Conservation (phyloP, 805 yeast species). For the Debaryomyces maramus region DNA sequence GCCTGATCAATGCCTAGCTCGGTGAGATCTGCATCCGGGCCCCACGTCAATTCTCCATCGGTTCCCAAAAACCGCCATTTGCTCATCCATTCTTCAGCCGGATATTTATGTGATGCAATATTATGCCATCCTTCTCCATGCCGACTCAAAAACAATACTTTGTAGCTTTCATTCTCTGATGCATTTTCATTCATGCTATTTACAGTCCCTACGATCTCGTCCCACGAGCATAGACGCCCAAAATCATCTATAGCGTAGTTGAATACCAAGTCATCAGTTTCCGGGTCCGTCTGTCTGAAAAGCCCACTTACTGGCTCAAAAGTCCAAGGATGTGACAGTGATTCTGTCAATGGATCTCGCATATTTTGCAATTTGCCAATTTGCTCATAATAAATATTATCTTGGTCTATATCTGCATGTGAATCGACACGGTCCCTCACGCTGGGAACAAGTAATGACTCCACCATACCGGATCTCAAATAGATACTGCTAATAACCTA, state of each 20-base stretch:
- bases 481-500: neutral
- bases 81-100: constrained; percentile 50
- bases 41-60: constrained; percentile 55
- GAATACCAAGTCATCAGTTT: constrained; percentile 44
- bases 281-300: constrained; percentile 42
- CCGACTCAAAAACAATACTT: constrained; percentile 53
- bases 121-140: constrained; percentile 72
- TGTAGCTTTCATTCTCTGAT: constrained; percentile 35
- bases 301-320: constrained; percentile 47
- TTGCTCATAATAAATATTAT: constrained; percentile 14
- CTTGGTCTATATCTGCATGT: constrained; percentile 22
- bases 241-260: constrained; percentile 39
- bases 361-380: constrained; percentile 9
- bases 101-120: constrained; percentile 50
- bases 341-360: constrained; percentile 20
- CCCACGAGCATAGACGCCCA: constrained; percentile 46
- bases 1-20: constrained; percentile 56
- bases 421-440: constrained; percentile 28
- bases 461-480: neutral
- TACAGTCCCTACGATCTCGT: constrained; percentile 25
- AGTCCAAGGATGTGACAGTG: constrained; percentile 35
- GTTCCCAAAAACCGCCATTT: constrained; percentile 53
- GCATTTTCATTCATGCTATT: constrained; percentile 32
- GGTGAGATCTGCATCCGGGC: constrained; percentile 59
- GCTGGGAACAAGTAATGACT: constrained; percentile 20